phyloP scores from a whole-genome alignment of 192 early-diverging fungal genomes.

The Tieghemiomyces parasiticus region DNA sequence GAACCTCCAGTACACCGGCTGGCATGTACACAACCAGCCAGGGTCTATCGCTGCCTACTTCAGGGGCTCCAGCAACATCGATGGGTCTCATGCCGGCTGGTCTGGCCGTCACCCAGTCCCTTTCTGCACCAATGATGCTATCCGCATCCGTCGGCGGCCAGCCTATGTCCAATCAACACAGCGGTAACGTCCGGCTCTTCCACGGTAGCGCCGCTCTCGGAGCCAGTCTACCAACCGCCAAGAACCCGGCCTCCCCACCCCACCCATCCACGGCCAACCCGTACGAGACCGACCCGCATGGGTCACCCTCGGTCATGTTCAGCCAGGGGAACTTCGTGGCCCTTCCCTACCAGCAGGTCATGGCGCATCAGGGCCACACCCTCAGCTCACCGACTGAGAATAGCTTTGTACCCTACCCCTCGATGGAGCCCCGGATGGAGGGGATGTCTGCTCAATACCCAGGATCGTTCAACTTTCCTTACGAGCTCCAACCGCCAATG shows the following conservation, averaged over 20 bases:
- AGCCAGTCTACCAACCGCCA: no score
- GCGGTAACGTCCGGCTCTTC: no score
- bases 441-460: neutral
- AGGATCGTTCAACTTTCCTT: conserved; percentile 1
- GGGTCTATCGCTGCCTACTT: neutral
- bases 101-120: no score
- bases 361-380: neutral
- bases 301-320: neutral
- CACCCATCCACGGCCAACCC: no score
- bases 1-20: neutral
- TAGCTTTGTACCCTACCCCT: neutral
- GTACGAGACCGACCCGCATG: no score
- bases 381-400: neutral
- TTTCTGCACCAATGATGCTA: no score
- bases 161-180: no score
- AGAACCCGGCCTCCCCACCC: no score
- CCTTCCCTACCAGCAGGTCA: neutral
- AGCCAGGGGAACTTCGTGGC: neutral
- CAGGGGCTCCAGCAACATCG: neutral
- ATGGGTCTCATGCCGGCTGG: no score
- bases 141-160: no score
- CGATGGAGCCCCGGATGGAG: conserved; percentile 2
- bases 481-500: conserved; percentile 1
- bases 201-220: no score
- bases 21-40: neutral